Percentiles rank a stretch among this genome's conserved stretches.
These are phyloP conservation scores for Pseudogymnoascus sp. DNA, from an alignment of 2,329 filamentous ascomycete genomes.

Conservation along the genomic window DNA sequence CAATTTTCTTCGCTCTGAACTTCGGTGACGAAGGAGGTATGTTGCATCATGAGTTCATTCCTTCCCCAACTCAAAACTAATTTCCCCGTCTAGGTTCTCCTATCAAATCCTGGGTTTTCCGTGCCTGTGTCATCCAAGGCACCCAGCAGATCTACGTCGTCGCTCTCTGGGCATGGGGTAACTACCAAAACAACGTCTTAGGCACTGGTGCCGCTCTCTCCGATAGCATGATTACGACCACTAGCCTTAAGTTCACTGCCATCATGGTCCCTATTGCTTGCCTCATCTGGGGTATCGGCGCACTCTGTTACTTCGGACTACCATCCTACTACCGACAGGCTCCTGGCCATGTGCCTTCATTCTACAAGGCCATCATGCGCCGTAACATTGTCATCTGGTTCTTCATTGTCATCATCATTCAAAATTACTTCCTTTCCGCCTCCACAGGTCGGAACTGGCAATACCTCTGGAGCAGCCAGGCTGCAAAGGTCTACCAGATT, in stretches of 20 bases:
- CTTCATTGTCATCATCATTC: slow-evolving; percentile 54
- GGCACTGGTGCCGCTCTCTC: slow-evolving; percentile 26
- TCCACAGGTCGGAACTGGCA: slow-evolving; percentile 62
- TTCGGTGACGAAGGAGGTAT: slow-evolving; percentile 55
- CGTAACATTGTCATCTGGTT: slow-evolving; percentile 63
- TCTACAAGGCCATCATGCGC: slow-evolving; percentile 54
- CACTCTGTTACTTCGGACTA: slow-evolving; percentile 51
- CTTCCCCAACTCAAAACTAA: background rate
- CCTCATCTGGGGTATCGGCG: slow-evolving; percentile 49
- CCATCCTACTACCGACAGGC: slow-evolving; percentile 59
- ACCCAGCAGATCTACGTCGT: slow-evolving; percentile 60
- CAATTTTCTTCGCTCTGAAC: slow-evolving; percentile 60
- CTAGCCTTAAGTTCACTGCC: slow-evolving; percentile 26
- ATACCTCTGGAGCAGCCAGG: slow-evolving; percentile 28
- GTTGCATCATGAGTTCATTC: background rate
- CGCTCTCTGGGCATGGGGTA: slow-evolving; percentile 61
- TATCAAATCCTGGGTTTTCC: slow-evolving; percentile 59
- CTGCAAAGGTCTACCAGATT: slow-evolving; percentile 49
- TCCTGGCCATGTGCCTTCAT: slow-evolving; percentile 56
- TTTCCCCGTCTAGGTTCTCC: slow-evolving; percentile 34
- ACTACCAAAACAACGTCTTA: slow-evolving; percentile 37
- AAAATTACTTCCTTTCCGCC: slow-evolving; percentile 61
- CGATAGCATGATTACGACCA: slow-evolving; percentile 29
- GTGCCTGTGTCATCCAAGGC: slow-evolving; percentile 58
- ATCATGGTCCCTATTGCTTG: slow-evolving; percentile 51